Evolutionary conservation across 1,284 basidiomycete genomes (phyloP), one percentile per base, ranked within the genome.

Genomic region (Microstroma glucosiphilum): DNA sequence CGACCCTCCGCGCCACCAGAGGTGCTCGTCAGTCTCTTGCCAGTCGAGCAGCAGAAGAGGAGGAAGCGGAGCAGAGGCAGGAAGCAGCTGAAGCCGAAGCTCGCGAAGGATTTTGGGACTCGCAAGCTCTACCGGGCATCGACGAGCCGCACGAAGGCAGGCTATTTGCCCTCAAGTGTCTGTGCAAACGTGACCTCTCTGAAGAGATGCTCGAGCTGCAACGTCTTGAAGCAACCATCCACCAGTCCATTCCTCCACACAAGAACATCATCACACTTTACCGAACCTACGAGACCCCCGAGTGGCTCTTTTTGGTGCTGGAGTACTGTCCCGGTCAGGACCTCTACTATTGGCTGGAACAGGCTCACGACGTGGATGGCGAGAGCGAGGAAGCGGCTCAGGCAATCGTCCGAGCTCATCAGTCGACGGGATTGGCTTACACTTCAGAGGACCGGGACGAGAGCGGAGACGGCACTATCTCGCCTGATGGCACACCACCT

Each of bases 311-410:
- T 69, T 84, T 91, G 56, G 83, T 91, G 51, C 84, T 91, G 68
- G 89, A 98, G 82, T 93, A 90, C 77, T 96, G 96, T 70, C 93
- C 92, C 8, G 96, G 94, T 60, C 91, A 96, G 81, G 92, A 96
- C 79, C 62, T 79, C 21, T 79, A 93, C 81, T 98, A 92, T 82
- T 98, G 97, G 85, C 85, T 98, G 60, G 92, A 97, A 61, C 80
- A 81, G 66, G 78, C 80, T 1, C 73, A 79, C 37, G 80, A 81
- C 59, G 68, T 71, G 15, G 63, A 66, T 62, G 60, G 68, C 56
- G 43, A 65, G 59, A 49, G 58, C 6, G n/a, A 19, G 2, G 60
- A 46, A 8, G 59, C 46, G 40, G 40, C 30, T 46, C 57, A 30
- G 37, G 56, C 61, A 4, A 40, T 25, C 43, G 55, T 53, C n/a